Evolutionary conservation across 352 stramenopile species (phyloP).

Genomic region (Globisporangium viniferum): DNA sequence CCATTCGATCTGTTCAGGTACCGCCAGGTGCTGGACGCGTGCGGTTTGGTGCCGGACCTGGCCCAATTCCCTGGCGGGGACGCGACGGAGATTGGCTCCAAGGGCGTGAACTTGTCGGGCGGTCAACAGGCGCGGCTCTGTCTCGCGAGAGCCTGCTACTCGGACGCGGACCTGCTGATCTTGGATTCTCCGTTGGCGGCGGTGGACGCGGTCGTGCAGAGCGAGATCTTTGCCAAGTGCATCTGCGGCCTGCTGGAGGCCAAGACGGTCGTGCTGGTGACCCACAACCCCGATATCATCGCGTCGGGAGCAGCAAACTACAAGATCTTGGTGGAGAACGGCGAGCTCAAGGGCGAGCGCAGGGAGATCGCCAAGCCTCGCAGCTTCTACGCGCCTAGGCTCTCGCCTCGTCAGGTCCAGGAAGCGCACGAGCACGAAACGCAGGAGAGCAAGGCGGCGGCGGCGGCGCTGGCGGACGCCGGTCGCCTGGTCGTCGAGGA

Average conservation of each 20-base stretch:
- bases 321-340: not conserved
- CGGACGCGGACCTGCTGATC: not conserved
- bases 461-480: not conserved
- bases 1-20: not conserved
- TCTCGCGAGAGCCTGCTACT: not conserved
- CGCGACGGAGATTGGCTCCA: not conserved
- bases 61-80: not conserved
- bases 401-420: conserved; percentile 4
- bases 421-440: conserved; percentile 1
- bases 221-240: not conserved
- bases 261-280: not conserved
- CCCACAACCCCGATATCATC: not conserved
- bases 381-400: not conserved
- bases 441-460: not conserved
- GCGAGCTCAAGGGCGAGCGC: not conserved
- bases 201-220: not conserved
- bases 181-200: not conserved
- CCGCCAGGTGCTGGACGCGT: not conserved
- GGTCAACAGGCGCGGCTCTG: not conserved
- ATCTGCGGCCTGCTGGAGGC: not conserved
- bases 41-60: not conserved
- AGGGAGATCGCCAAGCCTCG: not conserved
- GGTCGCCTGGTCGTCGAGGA: conserved; percentile 38
- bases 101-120: not conserved
- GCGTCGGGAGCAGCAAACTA: not conserved